Evolutionary conservation across 345 rosid species (phyloP).

Genomic region (Aquilaria sinensis): DNA sequence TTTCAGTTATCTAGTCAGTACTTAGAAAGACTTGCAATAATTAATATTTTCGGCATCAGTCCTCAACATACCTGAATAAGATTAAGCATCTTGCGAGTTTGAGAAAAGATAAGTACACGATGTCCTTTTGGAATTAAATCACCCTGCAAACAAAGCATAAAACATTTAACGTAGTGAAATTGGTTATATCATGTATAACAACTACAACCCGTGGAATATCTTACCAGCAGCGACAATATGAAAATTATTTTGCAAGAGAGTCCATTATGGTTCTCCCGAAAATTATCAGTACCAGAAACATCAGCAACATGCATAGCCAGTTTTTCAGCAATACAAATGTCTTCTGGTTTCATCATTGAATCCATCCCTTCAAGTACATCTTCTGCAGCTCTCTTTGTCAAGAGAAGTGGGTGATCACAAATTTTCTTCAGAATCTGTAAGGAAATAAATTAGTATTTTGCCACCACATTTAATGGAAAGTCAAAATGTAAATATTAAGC

Average conservation of each 20-base stretch:
- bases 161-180: constrained; percentile 5
- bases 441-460: constrained; percentile 1
- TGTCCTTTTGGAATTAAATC: constrained; percentile 88
- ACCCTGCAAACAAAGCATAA: constrained; percentile 35
- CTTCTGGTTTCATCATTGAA: constrained; percentile 62
- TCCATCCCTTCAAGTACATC: constrained; percentile 95
- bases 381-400: constrained; percentile 81
- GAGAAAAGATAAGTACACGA: constrained; percentile 89
- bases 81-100: constrained; percentile 95
- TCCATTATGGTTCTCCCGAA: constrained; percentile 69
- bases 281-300: constrained; percentile 59
- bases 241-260: constrained; percentile 94
- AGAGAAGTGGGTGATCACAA: constrained; percentile 71
- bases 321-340: constrained; percentile 75
- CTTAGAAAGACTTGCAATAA: not conserved
- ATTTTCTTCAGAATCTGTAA: constrained; percentile 94
- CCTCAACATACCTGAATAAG: constrained; percentile 73
- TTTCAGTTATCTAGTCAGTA: no score
- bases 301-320: constrained; percentile 91
- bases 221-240: constrained; percentile 73
- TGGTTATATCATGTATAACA: constrained; percentile 9
- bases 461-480: not conserved
- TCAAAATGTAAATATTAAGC: no score
- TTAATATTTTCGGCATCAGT: not conserved
- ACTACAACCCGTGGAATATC: constrained; percentile 16